Percentiles rank a stretch among this genome's conserved stretches.
Evolutionary conservation across 192 early-diverging fungal genomes (phyloP).

Genomic region (Phlyctochytrium planicorne): DNA sequence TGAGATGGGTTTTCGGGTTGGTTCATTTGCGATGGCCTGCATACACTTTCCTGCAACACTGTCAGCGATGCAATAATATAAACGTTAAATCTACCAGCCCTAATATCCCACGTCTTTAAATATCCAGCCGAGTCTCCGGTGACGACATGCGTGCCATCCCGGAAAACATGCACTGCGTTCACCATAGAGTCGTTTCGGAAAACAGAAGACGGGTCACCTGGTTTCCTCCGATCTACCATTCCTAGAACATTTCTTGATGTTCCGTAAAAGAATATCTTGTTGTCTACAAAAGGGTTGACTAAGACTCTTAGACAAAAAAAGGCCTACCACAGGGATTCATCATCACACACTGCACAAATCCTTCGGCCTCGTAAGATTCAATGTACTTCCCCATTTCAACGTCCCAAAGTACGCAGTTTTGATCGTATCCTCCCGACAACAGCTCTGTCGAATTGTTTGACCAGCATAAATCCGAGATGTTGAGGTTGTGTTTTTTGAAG

Average conservation of each 20-base stretch:
- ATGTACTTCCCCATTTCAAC: slow-evolving; percentile 63
- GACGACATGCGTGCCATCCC: slow-evolving; percentile 68
- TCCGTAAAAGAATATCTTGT: slow-evolving; percentile 72
- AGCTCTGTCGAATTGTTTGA: slow-evolving; percentile 62
- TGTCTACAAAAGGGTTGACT: slow-evolving; percentile 46
- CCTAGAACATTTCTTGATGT: slow-evolving; percentile 72
- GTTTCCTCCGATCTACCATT: slow-evolving; percentile 62
- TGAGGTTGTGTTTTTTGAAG: slow-evolving; percentile 73
- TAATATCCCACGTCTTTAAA: slow-evolving; percentile 91
- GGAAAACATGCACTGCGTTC: slow-evolving; percentile 75
- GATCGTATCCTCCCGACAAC: slow-evolving; percentile 76
- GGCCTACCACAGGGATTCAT: slow-evolving; percentile 68
- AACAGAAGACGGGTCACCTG: slow-evolving; percentile 24
- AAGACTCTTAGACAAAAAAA: neutral
- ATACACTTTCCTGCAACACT: slow-evolving; percentile 53
- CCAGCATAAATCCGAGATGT: slow-evolving; percentile 80
- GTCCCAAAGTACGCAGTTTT: slow-evolving; percentile 81
- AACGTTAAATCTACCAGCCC: slow-evolving; percentile 50
- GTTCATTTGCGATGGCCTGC: slow-evolving; percentile 60
- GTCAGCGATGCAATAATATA: neutral
- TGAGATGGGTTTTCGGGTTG: slow-evolving; percentile 73
- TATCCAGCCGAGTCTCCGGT: slow-evolving; percentile 85
- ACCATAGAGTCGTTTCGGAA: slow-evolving; percentile 77
- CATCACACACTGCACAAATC: slow-evolving; percentile 83
- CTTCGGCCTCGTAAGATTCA: slow-evolving; percentile 67